Evolutionary conservation across 495 filamentous ascomycete species (phyloP).

Genomic region (Glarea lozoyensis): DNA sequence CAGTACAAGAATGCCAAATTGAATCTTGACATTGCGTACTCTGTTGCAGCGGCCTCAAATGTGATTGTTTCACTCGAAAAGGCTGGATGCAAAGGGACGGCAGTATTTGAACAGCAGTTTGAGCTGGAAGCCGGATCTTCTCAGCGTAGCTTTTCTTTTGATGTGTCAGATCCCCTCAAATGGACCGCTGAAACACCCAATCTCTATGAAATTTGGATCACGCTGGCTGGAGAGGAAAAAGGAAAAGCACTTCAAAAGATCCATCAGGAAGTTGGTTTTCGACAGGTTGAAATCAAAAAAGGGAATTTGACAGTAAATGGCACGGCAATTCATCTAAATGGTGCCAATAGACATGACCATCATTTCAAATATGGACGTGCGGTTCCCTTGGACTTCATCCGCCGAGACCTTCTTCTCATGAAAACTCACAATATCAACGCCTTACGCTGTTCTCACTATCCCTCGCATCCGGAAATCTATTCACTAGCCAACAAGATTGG

Average conservation of each 20-base stretch:
- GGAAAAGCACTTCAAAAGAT: slow-evolving; percentile 27
- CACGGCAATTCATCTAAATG: slow-evolving; percentile 42
- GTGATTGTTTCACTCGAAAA: slow-evolving; percentile 30
- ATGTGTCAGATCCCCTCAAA: slow-evolving; percentile 38
- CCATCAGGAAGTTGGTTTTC: slow-evolving; percentile 46
- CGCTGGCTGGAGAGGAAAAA: neutral
- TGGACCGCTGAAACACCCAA: slow-evolving; percentile 62
- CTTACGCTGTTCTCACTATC: slow-evolving; percentile 53
- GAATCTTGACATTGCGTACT: slow-evolving; percentile 33
- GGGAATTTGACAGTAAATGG: slow-evolving; percentile 53
- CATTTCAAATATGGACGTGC: slow-evolving; percentile 49
- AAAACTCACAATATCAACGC: slow-evolving; percentile 61
- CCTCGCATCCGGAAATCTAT: slow-evolving; percentile 46
- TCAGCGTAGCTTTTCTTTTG: slow-evolving; percentile 26
- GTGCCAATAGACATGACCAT: slow-evolving; percentile 58
- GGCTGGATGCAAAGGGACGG: slow-evolving; percentile 11
- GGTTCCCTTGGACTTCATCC: slow-evolving; percentile 48
- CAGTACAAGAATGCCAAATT: slow-evolving; percentile 46
- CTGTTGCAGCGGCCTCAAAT: slow-evolving; percentile 4
- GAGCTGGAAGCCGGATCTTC: slow-evolving; percentile 2
- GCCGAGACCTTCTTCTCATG: slow-evolving; percentile 53
- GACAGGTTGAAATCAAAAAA: slow-evolving; percentile 46
- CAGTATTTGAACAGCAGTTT: slow-evolving; percentile 7
- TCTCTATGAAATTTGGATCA: slow-evolving; percentile 38
- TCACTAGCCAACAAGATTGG: slow-evolving; percentile 61